A percentile compares a stretch with the other conserved stretches of the same genome.
Conservation (phyloP, 305 asterid species). For the Fraxinus xanthoxyloides region DNA sequence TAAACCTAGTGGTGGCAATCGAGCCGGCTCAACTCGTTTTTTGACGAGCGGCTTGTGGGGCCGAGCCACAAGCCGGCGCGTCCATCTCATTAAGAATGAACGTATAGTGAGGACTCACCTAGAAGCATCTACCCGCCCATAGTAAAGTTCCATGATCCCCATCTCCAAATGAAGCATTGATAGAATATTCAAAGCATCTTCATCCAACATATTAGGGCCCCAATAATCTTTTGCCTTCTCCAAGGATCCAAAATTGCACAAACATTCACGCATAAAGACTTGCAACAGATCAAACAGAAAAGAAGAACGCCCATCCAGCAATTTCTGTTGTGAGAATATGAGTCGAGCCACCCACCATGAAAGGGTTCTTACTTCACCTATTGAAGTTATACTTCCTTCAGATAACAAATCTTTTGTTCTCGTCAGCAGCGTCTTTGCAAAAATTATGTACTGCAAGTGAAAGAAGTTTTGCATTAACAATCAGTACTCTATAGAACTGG, state of each 20-base stretch:
- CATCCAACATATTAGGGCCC: slow-evolving; percentile 41
- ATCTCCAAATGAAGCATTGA: slow-evolving; percentile 73
- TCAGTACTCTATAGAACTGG: neutral
- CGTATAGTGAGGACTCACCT: slow-evolving; percentile 45
- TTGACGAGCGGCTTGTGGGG: too few relatives aligned
- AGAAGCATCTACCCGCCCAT: slow-evolving; percentile 81
- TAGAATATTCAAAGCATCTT: slow-evolving; percentile 56
- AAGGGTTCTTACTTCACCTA: slow-evolving; percentile 57
- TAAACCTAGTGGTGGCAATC: too few relatives aligned
- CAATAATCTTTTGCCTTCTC: slow-evolving; percentile 70
- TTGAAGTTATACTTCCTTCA: slow-evolving; percentile 41
- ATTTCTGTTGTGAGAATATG: slow-evolving; percentile 75
- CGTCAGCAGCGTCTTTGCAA: slow-evolving; percentile 68
- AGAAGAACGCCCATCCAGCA: slow-evolving; percentile 79
- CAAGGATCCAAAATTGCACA: slow-evolving; percentile 54
- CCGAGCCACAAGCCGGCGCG: too few relatives aligned
- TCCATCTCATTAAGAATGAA: neutral
- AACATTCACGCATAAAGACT: slow-evolving; percentile 55
- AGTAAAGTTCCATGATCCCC: slow-evolving; percentile 77
- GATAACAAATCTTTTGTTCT: slow-evolving; percentile 63
- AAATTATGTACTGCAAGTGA: slow-evolving; percentile 64
- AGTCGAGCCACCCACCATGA: slow-evolving; percentile 90
- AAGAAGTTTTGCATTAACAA: slow-evolving; percentile 7
- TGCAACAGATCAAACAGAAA: slow-evolving; percentile 72
- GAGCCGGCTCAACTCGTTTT: too few relatives aligned